Base-by-base conservation (phyloP, 169 alveolate species). In the Neospora caninum region DNA sequence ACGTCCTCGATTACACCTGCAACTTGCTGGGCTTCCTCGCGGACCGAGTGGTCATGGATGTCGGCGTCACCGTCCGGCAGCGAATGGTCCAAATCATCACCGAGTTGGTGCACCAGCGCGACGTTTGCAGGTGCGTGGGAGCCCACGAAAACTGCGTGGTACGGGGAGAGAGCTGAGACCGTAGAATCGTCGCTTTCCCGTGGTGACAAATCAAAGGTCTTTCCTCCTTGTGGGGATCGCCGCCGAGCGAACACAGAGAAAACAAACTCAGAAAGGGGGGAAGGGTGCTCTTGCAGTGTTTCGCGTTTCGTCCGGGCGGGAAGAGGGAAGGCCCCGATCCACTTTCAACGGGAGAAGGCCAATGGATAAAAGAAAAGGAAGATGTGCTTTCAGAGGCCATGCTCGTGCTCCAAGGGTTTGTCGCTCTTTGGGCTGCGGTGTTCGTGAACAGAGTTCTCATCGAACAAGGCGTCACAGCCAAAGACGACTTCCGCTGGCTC, bases 41-140 rank as follows among this genome's bases (percentile, higher is more conserved):
- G 29, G 98, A 97, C 58, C 96, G 97, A 91, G 99, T 98, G 0
- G 97, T 98, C 27, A 97, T 96, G 80, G 98, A 97, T 88, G 97
- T 97, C 39, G 98, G 97, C 43, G 97, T 97, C 83, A 97, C 98
- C 87, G 97, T 98, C 42, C 97, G 99, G 89, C 97, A 98, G 94
- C 98, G 98, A 92, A 97, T 97, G 91, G 99, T 98, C 88, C 98
- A 99, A 92, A 96, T 98, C 93, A 98, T 99, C 83, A 98, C 99
- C 0, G 99, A 99, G 92, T 96, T 98, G 49, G 99, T 99, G 9
- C 99, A 99, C 95, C 99, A 99, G 94, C 98, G 99, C 95, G 99
- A 99, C 95, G 99, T 98, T 29, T 97, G 98, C 67, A 96, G 99
- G 96, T 91, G 42, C 18, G 88, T 34, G 2, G 36, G 29, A 22